Conservation (phyloP, 352 stramenopile species). For the Pythium volutum region DNA sequence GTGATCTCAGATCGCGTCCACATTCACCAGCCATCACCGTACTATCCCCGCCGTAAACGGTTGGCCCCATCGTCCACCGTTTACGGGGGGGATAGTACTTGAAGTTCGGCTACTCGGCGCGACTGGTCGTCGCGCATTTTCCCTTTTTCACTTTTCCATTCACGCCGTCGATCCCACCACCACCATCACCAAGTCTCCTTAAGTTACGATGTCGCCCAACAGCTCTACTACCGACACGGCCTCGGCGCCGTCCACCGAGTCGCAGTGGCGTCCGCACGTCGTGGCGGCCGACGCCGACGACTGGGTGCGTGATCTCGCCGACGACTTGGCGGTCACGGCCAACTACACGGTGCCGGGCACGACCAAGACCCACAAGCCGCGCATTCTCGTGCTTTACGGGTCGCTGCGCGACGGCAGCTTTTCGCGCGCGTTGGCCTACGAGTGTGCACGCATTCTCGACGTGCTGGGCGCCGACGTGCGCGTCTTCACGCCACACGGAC, state of each 20-base stretch:
- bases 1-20: too few species aligned
- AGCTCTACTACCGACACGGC: not conserved
- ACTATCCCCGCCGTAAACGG: too few species aligned
- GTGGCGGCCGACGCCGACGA: constrained; percentile 14
- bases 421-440: constrained; percentile 48
- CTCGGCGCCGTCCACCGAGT: not conserved
- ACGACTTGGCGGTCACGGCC: constrained; percentile 11
- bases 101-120: too few species aligned
- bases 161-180: not conserved
- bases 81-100: too few species aligned
- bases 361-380: constrained; percentile 30
- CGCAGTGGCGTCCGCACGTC: constrained; percentile 24
- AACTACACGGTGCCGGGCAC: constrained; percentile 15
- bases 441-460: constrained; percentile 61
- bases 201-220: not conserved
- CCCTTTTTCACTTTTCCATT: not conserved
- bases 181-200: not conserved
- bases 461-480: constrained; percentile 55
- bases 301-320: constrained; percentile 26
- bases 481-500: constrained; percentile 32
- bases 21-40: not conserved
- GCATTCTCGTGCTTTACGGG: constrained; percentile 58
- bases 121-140: too few species aligned
- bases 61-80: too few species aligned
- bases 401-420: constrained; percentile 49